Percentiles rank a stretch among this genome's conserved stretches.
phyloP scores from a whole-genome alignment of 2,329 filamentous ascomycete genomes.

The Ceratocystis diversiconidia region DNA sequence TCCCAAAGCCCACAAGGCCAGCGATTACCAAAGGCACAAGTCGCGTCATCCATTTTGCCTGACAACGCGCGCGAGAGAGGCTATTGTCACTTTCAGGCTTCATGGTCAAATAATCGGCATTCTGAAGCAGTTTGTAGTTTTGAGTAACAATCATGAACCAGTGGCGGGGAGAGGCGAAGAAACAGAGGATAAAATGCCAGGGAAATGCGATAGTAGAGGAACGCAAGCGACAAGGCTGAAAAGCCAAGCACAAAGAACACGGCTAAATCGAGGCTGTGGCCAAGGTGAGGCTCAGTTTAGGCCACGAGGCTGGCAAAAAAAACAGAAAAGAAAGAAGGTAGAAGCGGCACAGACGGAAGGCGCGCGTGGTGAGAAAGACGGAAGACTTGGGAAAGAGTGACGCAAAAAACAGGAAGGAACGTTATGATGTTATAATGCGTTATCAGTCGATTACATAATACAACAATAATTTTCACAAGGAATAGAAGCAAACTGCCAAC shows the following conservation, averaged over 20 bases:
- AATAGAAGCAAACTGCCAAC: too few relatives aligned
- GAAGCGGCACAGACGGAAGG: not conserved
- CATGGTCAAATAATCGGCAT: conserved; percentile 11
- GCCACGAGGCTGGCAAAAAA: not conserved
- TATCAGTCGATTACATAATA: too few relatives aligned
- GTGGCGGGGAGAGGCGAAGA: not conserved
- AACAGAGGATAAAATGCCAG: not conserved
- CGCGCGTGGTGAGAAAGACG: too few relatives aligned
- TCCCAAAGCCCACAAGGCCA: conserved; percentile 52
- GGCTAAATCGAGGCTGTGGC: not conserved
- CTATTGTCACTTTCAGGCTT: conserved; percentile 20
- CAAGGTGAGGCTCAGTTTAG: not conserved
- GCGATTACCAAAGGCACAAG: conserved; percentile 57
- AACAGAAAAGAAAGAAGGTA: not conserved
- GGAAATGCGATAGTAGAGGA: not conserved
- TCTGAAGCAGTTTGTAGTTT: conserved; percentile 16
- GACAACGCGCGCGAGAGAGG: conserved; percentile 23
- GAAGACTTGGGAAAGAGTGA: too few relatives aligned
- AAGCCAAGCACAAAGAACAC: not conserved
- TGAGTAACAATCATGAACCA: conserved; percentile 9
- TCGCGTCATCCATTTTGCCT: conserved; percentile 40
- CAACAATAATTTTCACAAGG: too few relatives aligned
- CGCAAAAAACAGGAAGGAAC: too few relatives aligned
- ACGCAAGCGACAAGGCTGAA: not conserved
- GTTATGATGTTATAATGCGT: too few relatives aligned